Percentiles rank a stretch among this genome's conserved stretches.
Conservation (phyloP, 2,329 filamentous ascomycete genomes). For the Scortechinia acanthostroma region DNA sequence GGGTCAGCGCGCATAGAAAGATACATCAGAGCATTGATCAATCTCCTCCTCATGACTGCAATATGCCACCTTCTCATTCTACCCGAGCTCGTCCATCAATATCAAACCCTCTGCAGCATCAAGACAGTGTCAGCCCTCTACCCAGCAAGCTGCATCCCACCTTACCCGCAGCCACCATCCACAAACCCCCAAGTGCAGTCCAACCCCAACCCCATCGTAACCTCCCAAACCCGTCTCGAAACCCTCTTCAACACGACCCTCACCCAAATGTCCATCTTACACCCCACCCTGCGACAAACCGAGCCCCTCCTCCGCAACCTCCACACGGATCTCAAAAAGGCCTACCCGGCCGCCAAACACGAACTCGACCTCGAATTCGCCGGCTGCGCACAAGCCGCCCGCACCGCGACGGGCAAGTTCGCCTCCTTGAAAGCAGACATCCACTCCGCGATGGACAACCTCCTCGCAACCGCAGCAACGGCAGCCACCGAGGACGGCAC, state of each 20-base stretch:
- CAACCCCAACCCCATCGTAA: constrained; percentile 9
- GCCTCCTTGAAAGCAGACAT: constrained; percentile 22
- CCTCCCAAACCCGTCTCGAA: constrained; percentile 15
- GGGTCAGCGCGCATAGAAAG: constrained; percentile 8
- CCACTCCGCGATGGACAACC: constrained; percentile 20
- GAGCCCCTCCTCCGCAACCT: background rate
- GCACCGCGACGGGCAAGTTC: constrained; percentile 19
- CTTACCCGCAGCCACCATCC: background rate
- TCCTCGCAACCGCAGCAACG: constrained; percentile 4
- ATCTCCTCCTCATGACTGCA: constrained; percentile 6
- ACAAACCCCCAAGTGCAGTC: background rate
- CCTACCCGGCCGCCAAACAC: constrained; percentile 6
- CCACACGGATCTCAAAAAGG: background rate
- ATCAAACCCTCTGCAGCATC: constrained; percentile 14
- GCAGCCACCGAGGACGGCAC: no score
- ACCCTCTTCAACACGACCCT: constrained; percentile 16
- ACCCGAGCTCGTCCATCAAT: constrained; percentile 21
- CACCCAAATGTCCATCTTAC: constrained; percentile 14
- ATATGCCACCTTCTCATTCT: constrained; percentile 21
- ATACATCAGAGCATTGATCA: constrained; percentile 6
- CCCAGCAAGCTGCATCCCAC: background rate
- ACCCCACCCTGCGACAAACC: constrained; percentile 10
- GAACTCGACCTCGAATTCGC: constrained; percentile 25
- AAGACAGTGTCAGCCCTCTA: background rate
- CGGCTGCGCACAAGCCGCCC: constrained; percentile 18